Evolutionary conservation across 192 early-diverging fungal species (phyloP), one percentile per base, ranked within the genome.

Genomic region (Rhizophagus sp.): DNA sequence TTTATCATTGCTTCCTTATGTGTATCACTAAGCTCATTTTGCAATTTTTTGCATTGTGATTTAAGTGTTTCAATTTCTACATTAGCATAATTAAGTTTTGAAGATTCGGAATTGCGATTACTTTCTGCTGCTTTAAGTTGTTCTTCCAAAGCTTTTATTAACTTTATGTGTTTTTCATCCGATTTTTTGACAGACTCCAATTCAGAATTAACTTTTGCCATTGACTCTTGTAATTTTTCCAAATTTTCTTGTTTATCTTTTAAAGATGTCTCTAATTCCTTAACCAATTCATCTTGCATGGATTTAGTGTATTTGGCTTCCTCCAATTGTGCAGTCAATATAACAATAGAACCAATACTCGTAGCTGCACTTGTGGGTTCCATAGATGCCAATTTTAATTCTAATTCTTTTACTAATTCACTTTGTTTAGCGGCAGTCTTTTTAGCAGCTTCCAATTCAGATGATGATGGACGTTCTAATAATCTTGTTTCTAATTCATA

Each of bases 11-110:
- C 12, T 47, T 67, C 61, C 49, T 49, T 19, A 5, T 67, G 24
- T 11, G 61, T 36, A 50, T 78, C 76, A 2, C 67, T 64, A 8
- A 67, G 17, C 47, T 78, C 47, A 67, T 78, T 65, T 68, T 78
- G 76, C 22, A 78, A 41, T 30, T 49, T 30, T 10, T 24, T 67
- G 44, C 64, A 79, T 70, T 61, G 22, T 22, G 24, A 30, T 70
- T 70, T 69, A 3, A 79, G 61, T 2, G 2, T n/a, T 19, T 79
- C 44, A 3, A 78, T 65, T 33, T 78, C 64, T 22, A 47, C 6
- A 17, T 66, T 65, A 4, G 41, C 64, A 27, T 47, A 47, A 24
- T 78, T 50, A 34, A 78, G 64, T 49, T 30, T 78, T 33, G 65
- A 15, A 50, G 24, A 25, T 22, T 78, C 76, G 2, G 10, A 10